These are phyloP conservation scores for Dictyostelium purpureum DNA, from an alignment of 78 protist genomes.

Conservation along the genomic window DNA sequence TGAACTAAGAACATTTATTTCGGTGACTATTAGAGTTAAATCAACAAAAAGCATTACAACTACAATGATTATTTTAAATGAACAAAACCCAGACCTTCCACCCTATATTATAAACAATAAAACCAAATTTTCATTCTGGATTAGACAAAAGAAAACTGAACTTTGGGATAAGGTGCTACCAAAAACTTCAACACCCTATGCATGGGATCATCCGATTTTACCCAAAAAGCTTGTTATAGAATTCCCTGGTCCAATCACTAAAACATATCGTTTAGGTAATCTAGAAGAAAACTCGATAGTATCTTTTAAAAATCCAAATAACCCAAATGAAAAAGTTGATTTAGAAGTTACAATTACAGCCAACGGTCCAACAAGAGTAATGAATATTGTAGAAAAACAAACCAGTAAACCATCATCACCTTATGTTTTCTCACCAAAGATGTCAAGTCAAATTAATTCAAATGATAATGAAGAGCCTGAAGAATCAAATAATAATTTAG, in stretches of 20 bases:
- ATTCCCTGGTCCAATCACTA: slow-evolving; percentile 35
- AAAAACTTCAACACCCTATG: slow-evolving; percentile 18
- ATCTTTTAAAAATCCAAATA: not conserved
- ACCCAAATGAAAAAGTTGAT: not conserved
- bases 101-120: slow-evolving; percentile 69
- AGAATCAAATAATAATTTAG: not conserved
- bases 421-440: not conserved
- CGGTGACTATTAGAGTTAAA: slow-evolving; percentile 57
- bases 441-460: not conserved
- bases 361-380: slow-evolving; percentile 61
- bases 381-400: slow-evolving; percentile 5
- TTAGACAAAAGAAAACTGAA: slow-evolving; percentile 68
- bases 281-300: slow-evolving; percentile 50
- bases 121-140: slow-evolving; percentile 44
- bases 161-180: slow-evolving; percentile 60
- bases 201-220: slow-evolving; percentile 73
- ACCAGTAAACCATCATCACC: not conserved
- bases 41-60: slow-evolving; percentile 42
- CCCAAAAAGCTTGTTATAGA: slow-evolving; percentile 52
- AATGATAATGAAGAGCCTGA: not conserved
- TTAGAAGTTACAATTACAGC: slow-evolving; percentile 39
- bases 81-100: slow-evolving; percentile 76
- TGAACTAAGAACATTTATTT: slow-evolving; percentile 3
- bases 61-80: slow-evolving; percentile 35
- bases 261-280: slow-evolving; percentile 23